phyloP scores from a whole-genome alignment of 495 filamentous ascomycete species.

The Lindgomyces ingoldianus region DNA sequence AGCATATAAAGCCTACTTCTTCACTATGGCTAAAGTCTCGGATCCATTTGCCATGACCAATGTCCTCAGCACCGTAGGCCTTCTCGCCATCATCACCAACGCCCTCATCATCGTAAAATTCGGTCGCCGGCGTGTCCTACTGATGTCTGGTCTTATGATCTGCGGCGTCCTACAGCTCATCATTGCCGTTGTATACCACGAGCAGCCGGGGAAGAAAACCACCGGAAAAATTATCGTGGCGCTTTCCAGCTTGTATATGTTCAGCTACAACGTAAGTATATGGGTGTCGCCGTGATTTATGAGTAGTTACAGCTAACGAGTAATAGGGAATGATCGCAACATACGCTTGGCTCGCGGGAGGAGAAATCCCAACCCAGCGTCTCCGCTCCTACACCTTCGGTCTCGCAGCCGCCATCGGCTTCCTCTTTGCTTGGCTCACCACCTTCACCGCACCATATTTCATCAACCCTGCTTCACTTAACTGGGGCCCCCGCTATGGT shows the following conservation, averaged over 20 bases:
- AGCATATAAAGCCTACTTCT: constrained; percentile 66
- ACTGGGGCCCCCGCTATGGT: constrained; percentile 59
- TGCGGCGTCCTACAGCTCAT: constrained; percentile 59
- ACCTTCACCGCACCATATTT: constrained; percentile 65
- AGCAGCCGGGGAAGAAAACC: constrained; percentile 47
- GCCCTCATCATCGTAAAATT: constrained; percentile 56
- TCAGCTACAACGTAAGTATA: constrained; percentile 61
- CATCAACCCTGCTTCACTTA: constrained; percentile 58
- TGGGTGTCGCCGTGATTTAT: too few species aligned
- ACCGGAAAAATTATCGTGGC: constrained; percentile 59
- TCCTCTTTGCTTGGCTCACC: constrained; percentile 58
- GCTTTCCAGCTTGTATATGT: constrained; percentile 58
- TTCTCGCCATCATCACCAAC: constrained; percentile 59
- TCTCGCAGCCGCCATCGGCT: constrained; percentile 56
- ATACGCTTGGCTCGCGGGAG: constrained; percentile 64
- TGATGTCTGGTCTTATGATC: constrained; percentile 53
- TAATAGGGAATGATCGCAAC: constrained; percentile 55
- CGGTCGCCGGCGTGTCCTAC: constrained; percentile 57
- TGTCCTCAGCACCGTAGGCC: constrained; percentile 57
- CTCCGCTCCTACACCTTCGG: constrained; percentile 61
- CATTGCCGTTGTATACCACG: constrained; percentile 57
- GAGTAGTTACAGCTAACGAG: too few species aligned
- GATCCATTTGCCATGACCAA: constrained; percentile 62
- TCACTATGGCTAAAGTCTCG: constrained; percentile 61
- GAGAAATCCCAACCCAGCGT: constrained; percentile 59